Conservation (phyloP, 179 eudicot genomes). For the Sideroxylon spinosum region DNA sequence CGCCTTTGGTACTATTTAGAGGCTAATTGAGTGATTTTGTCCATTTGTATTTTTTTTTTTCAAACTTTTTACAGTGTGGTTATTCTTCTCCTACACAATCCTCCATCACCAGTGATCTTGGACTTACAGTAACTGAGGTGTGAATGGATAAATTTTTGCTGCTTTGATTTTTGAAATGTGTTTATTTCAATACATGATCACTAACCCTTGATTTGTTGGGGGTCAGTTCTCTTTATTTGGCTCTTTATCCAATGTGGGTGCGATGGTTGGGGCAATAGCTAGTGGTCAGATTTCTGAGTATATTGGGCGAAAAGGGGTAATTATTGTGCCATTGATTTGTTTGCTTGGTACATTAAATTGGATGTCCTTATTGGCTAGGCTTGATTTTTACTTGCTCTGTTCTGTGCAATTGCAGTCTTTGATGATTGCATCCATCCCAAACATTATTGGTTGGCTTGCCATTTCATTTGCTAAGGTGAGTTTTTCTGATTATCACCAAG, state of each 20-base stretch:
- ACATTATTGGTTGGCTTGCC: slow-evolving; percentile 95
- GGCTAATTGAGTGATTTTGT: not conserved
- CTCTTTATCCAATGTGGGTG: slow-evolving; percentile 91
- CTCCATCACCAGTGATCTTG: slow-evolving; percentile 62
- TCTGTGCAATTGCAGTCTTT: slow-evolving; percentile 55
- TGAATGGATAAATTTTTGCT: slow-evolving; percentile 9
- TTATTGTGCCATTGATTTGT: not conserved
- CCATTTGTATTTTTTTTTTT: too few relatives aligned
- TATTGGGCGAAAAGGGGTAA: slow-evolving; percentile 97
- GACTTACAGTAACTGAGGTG: slow-evolving; percentile 86
- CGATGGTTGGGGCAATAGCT: slow-evolving; percentile 97
- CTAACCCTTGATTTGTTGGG: slow-evolving; percentile 14
- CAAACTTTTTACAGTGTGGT: slow-evolving; percentile 52
- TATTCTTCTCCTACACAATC: slow-evolving; percentile 88
- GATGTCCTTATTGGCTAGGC: not conserved
- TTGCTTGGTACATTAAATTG: slow-evolving; percentile 8
- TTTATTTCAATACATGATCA: slow-evolving; percentile 1
- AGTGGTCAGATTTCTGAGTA: slow-evolving; percentile 97
- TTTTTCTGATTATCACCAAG: slow-evolving; percentile 7
- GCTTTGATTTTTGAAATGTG: slow-evolving; percentile 4
- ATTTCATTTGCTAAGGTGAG: slow-evolving; percentile 89
- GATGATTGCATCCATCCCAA: slow-evolving; percentile 96
- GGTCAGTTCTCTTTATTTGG: slow-evolving; percentile 83
- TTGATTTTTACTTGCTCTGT: slow-evolving; percentile 1
- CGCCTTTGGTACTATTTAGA: not conserved